Percentiles rank a stretch among this genome's conserved stretches.
Evolutionary conservation across 1,284 basidiomycete genomes (phyloP).

Genomic region (Puccinia novopanici): DNA sequence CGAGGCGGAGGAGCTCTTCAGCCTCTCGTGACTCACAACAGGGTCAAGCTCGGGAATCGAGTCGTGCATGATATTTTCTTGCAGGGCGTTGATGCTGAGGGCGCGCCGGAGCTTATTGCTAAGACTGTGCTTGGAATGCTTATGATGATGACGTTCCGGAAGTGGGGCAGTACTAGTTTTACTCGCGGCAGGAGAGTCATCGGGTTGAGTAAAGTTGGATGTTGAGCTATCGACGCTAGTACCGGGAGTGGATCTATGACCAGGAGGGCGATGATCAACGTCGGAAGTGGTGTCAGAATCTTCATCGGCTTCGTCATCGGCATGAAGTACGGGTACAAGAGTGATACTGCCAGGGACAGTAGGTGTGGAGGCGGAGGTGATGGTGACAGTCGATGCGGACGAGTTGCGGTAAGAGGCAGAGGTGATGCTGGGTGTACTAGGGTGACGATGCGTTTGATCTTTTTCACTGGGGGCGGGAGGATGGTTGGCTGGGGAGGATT

Average conservation of each 20-base stretch:
- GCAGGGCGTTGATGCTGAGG: constrained; percentile 22
- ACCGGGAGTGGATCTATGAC: constrained; percentile 35
- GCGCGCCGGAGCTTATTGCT: constrained; percentile 36
- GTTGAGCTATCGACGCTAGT: constrained; percentile 42
- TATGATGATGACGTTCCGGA: constrained; percentile 3
- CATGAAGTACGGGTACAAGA: background rate
- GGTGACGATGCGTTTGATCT: background rate
- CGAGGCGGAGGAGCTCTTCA: constrained; percentile 20
- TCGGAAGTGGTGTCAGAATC: constrained; percentile 30
- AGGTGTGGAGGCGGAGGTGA: background rate
- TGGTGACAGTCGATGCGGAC: constrained; percentile 10
- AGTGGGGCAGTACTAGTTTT: background rate
- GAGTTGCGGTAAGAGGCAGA: constrained; percentile 11
- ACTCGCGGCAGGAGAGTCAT: background rate
- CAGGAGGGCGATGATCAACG: constrained; percentile 31
- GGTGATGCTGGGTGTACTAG: background rate
- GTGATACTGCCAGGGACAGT: background rate
- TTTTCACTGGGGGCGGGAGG: background rate
- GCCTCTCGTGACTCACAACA: background rate
- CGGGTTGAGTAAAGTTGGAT: constrained; percentile 19
- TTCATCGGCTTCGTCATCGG: constrained; percentile 20
- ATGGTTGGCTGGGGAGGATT: background rate
- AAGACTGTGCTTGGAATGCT: constrained; percentile 15
- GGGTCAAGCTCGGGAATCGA: constrained; percentile 25
- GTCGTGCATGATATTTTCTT: constrained; percentile 16